Evolutionary conservation across 2,329 filamentous ascomycete genomes (phyloP).

Genomic region (Ascochyta fabae): DNA sequence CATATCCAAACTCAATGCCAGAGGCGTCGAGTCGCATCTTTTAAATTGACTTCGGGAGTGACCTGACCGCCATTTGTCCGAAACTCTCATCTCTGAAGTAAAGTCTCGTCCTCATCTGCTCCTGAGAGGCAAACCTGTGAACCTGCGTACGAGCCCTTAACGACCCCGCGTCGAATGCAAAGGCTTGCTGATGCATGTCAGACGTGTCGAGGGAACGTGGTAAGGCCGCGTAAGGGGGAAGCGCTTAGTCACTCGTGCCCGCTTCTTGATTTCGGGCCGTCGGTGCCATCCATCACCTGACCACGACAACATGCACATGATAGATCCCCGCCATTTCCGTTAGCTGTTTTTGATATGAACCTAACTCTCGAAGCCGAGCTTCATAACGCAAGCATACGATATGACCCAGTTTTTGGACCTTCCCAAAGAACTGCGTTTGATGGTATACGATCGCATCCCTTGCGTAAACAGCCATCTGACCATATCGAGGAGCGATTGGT

Average conservation of each 20-base stretch:
- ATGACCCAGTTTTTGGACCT: constrained; percentile 15
- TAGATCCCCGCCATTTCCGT: constrained; percentile 7
- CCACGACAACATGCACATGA: constrained; percentile 2
- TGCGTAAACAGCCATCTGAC: constrained; percentile 8
- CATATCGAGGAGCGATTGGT: constrained; percentile 13
- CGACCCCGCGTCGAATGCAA: background rate
- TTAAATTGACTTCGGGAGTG: too few species aligned
- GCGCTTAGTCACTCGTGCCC: constrained; percentile 14
- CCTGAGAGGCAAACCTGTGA: background rate
- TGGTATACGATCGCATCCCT: constrained; percentile 19
- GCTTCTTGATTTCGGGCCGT: constrained; percentile 10
- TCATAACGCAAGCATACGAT: background rate
- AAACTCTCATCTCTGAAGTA: too few species aligned
- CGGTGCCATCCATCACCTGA: constrained; percentile 10
- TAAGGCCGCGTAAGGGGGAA: background rate
- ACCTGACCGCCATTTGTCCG: too few species aligned
- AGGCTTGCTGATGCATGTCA: constrained; percentile 6
- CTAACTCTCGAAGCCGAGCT: background rate
- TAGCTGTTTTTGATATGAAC: background rate
- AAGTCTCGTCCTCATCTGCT: too few species aligned
- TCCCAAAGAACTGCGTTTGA: constrained; percentile 19
- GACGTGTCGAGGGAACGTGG: constrained; percentile 1
- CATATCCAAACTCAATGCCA: too few species aligned
- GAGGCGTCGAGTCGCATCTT: too few species aligned
- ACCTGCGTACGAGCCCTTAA: background rate